Evolutionary conservation across 140 eudicot species (phyloP), one percentile per base, ranked within the genome.

Genomic region (Stevia rebaudiana): DNA sequence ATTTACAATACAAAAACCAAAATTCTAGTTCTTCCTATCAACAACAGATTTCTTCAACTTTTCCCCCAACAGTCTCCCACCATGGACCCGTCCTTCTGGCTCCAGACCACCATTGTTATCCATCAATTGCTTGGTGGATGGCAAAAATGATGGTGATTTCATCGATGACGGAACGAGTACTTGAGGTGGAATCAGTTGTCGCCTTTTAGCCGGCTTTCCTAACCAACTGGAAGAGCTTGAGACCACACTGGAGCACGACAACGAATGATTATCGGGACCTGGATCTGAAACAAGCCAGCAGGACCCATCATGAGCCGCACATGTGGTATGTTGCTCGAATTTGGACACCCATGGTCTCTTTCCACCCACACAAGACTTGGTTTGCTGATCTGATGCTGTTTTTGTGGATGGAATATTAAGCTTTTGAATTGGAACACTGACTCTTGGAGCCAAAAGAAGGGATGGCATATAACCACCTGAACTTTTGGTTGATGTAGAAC

Each of bases 261-360:
- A 80, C 17, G 90, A 80, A 68, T 65, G 49, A 11, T 78, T 79
- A 54, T 70, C 75, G 8, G 68, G 43, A 21, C 67, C 48, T 0
- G 5, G 35, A 6, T 81, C 67, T 8, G 73, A 63, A 30, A 88
- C 94, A 49, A 83, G 63, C 43, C 96, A 86, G 10, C 4, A 4
- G 33, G 33, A 28, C 33, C 94, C 95, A 6, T 94, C 94, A 0
- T 84, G 97, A 0, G 95, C 86, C 55, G 84, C 87, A 54, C 95
- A 90, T 3, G 97, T 89, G 61, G 94, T 89, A 0, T 95, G 95
- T 39, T 86, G 95, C 4, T 90, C 87, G 95, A 84, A 10, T 76
- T 79, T 0, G 23, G 19, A 53, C 75, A 81, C 24, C 76, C 83
- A 67, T 95, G 84, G 86, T 78, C 89, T 70, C 82, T 90, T 90